A percentile compares a stretch with the other conserved stretches of the same genome.
Evolutionary conservation across 176 grass and related monocot genomes (phyloP).

Genomic region (Triticum urartu): DNA sequence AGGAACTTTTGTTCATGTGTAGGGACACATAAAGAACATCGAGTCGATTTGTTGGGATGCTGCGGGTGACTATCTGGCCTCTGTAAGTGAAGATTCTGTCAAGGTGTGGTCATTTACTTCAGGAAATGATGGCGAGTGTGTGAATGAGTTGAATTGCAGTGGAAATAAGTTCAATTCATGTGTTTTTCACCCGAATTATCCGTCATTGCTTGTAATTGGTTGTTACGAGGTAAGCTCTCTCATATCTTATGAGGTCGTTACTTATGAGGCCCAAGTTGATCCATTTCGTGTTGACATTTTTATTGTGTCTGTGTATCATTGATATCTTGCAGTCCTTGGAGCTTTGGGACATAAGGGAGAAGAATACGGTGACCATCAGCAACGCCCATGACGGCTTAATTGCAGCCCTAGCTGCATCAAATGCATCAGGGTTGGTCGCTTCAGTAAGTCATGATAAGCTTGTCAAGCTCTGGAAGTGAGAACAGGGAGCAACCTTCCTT

Average conservation of each 20-base stretch:
- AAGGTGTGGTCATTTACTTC: conserved; percentile 78
- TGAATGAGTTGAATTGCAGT: conserved; percentile 71
- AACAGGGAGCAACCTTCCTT: neutral
- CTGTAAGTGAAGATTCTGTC: conserved; percentile 88
- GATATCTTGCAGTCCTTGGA: conserved; percentile 73
- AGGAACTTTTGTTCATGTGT: conserved; percentile 4
- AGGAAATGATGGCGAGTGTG: conserved; percentile 70
- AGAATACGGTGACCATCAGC: conserved; percentile 67
- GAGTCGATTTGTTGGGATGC: conserved; percentile 86
- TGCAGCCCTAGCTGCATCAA: conserved; percentile 76
- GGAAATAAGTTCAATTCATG: conserved; percentile 94
- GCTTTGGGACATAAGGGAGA: conserved; percentile 89
- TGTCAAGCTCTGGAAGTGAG: conserved; percentile 94
- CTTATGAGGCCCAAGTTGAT: neutral
- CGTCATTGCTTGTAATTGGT: conserved; percentile 77
- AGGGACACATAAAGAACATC: conserved; percentile 84
- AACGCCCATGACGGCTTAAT: conserved; percentile 76
- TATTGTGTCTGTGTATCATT: neutral
- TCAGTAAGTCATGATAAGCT: conserved; percentile 86
- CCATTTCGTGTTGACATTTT: neutral
- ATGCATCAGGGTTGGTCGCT: conserved; percentile 74
- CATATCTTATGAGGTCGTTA: neutral
- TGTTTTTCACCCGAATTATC: conserved; percentile 77
- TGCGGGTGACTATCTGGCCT: conserved; percentile 74
- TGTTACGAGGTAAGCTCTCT: conserved; percentile 76